A percentile compares a stretch with the other conserved stretches of the same genome.
These are phyloP conservation scores for Rhynchospora tenuis DNA, from an alignment of 176 grass and related monocot species.

Conservation along the genomic window DNA sequence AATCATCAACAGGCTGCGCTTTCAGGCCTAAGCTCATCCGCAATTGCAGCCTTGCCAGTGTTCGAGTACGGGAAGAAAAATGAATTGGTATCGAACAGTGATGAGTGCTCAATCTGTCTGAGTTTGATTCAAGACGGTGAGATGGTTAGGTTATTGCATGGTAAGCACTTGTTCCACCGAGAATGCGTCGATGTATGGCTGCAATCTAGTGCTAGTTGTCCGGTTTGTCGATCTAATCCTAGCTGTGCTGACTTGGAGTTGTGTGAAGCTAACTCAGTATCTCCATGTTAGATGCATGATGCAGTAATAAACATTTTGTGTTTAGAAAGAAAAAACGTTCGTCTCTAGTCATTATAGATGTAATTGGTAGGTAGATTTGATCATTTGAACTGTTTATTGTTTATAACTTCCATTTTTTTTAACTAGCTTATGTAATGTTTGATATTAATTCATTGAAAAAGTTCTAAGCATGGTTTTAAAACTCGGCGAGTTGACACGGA, in stretches of 20 bases:
- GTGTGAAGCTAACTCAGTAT: neutral
- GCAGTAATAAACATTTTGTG: neutral
- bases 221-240: conserved; percentile 56
- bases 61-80: conserved; percentile 23
- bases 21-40: conserved; percentile 24
- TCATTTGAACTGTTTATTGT: no score
- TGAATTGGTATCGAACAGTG: neutral
- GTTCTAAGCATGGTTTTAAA: no score
- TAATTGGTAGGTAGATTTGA: neutral
- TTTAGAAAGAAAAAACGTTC: neutral
- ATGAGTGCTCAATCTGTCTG: conserved; percentile 54
- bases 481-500: no score
- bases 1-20: neutral
- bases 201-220: conserved; percentile 42
- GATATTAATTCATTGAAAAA: no score
- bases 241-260: neutral
- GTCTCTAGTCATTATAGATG: no score
- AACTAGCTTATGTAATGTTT: no score
- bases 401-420: no score
- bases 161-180: conserved; percentile 63
- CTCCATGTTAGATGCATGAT: neutral
- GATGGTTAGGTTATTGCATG: conserved; percentile 49
- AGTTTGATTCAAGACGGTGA: conserved; percentile 45
- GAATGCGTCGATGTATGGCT: conserved; percentile 73
- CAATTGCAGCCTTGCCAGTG: conserved; percentile 38